Base-by-base conservation (phyloP, 768 basidiomycete species). In the Lepiota subincarnata region DNA sequence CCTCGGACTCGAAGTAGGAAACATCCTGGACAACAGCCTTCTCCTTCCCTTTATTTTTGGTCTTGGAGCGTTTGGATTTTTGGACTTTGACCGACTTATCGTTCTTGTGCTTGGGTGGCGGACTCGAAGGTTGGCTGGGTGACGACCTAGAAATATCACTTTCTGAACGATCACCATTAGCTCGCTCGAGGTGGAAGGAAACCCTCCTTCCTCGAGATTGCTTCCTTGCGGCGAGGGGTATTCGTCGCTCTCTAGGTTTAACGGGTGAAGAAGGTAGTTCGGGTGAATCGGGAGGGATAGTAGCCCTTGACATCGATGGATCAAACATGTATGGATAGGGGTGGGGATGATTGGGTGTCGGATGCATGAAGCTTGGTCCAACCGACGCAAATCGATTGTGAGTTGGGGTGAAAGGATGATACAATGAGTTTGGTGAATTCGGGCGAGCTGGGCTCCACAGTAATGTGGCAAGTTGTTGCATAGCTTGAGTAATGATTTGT, bases 151-250 rank as follows among this genome's bases (percentile, higher is more conserved):
- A 45, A 16, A 35, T 47, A 6, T 55, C 61, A 41, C 42, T 44
- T 38, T 55, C 57, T 22, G 60, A 61, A 28, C 57, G 39, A 44
- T 45, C 43, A 28, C 48, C 57, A 36, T 62, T 62, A 39, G 67
- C 67, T 19, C 61, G 65, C 26, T 71, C 70, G 12, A 81, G 58
- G 54, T 66, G 70, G 62, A 86, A 86, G 10, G 83, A 82, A 1
- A 85, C 83, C 19, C 71, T 71, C 54, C 83, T 73, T 7, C 79
- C 82, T 26, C 76, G 66, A 16, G 83, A 81, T 45, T 67, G 73
- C 64, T 83, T 82, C 47, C 79, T 71, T 24, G 69, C 65, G 20
- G 77, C 77, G 57, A 75, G 58, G 0, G 74, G 70, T 50, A 69
- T 70, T 50, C 62, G 66, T 38, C 68, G 64, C 22, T 59, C 48